A percentile compares a stretch with the other conserved stretches of the same genome.
These are phyloP conservation scores for Clitoria ternatea DNA, from an alignment of 306 rosid genomes.

Conservation along the genomic window DNA sequence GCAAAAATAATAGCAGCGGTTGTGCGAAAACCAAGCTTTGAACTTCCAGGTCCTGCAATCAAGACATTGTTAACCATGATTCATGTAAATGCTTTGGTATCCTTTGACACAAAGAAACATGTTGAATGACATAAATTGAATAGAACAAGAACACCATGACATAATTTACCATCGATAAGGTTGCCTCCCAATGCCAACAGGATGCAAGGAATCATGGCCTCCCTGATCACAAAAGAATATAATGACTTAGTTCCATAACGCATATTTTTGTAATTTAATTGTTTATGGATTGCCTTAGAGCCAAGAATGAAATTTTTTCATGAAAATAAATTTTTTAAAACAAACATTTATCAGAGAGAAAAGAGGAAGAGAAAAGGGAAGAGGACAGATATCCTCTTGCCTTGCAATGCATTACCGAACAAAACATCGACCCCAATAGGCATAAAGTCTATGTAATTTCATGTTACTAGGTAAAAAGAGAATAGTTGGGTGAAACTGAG, in stretches of 20 bases:
- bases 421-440: background rate
- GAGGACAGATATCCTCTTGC: background rate
- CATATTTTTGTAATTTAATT: constrained; percentile 5
- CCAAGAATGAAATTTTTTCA: background rate
- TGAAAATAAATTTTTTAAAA: background rate
- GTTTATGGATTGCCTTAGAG: background rate
- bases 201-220: constrained; percentile 99
- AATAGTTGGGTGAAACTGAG: background rate
- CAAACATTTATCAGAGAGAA: background rate
- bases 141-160: background rate
- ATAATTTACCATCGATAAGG: constrained; percentile 81
- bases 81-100: background rate
- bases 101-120: background rate
- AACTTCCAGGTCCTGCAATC: constrained; percentile 92
- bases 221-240: constrained; percentile 57
- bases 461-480: background rate
- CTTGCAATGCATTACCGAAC: background rate
- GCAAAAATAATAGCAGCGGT: constrained; percentile 81
- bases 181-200: constrained; percentile 96
- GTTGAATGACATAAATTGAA: background rate
- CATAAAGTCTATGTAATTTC: background rate
- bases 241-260: background rate
- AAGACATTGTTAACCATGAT: constrained; percentile 4
- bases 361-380: background rate
- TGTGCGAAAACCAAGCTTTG: constrained; percentile 84